Percentiles rank a stretch among this genome's conserved stretches.
These are phyloP conservation scores for Tremellales sp. DNA, from an alignment of 1,284 basidiomycete species.

Conservation along the genomic window DNA sequence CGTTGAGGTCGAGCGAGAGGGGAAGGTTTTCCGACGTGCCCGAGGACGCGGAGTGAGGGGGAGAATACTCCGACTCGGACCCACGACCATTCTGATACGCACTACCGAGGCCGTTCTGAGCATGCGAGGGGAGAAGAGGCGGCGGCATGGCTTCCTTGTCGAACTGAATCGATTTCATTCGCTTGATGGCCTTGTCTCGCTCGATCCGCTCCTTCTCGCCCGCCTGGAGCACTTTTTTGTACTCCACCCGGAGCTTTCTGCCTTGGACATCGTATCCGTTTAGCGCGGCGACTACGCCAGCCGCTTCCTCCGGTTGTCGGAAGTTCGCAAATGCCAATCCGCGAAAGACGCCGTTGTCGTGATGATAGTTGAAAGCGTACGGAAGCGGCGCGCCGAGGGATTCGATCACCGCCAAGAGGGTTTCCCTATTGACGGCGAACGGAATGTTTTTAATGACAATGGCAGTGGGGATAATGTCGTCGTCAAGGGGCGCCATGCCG, in stretches of 20 bases:
- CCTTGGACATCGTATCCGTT: slow-evolving; percentile 83
- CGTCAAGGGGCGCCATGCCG: slow-evolving; percentile 44
- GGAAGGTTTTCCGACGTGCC: slow-evolving; percentile 46
- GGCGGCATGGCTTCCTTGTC: slow-evolving; percentile 51
- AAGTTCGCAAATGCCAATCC: slow-evolving; percentile 99
- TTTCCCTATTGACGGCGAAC: slow-evolving; percentile 95
- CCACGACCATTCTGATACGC: slow-evolving; percentile 8
- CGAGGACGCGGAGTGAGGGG: slow-evolving; percentile 56
- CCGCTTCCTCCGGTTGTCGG: slow-evolving; percentile 82
- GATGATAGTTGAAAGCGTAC: slow-evolving; percentile 99
- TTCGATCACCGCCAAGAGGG: slow-evolving; percentile 92
- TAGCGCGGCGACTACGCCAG: slow-evolving; percentile 89
- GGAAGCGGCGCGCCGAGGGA: slow-evolving; percentile 92
- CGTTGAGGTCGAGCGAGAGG: slow-evolving; percentile 87
- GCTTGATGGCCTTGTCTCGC: slow-evolving; percentile 94
- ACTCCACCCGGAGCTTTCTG: slow-evolving; percentile 97
- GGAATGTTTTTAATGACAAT: slow-evolving; percentile 99
- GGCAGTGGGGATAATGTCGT: slow-evolving; percentile 96
- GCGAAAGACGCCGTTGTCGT: slow-evolving; percentile 93
- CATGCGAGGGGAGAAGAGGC: slow-evolving; percentile 11
- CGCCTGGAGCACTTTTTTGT: slow-evolving; percentile 98
- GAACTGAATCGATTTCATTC: slow-evolving; percentile 94
- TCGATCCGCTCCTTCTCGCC: slow-evolving; percentile 99
- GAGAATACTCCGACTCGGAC: slow-evolving; percentile 46
- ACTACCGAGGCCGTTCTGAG: slow-evolving; percentile 2